phyloP scores from a whole-genome alignment of 495 filamentous ascomycete genomes.

The Lophiotrema nucula region DNA sequence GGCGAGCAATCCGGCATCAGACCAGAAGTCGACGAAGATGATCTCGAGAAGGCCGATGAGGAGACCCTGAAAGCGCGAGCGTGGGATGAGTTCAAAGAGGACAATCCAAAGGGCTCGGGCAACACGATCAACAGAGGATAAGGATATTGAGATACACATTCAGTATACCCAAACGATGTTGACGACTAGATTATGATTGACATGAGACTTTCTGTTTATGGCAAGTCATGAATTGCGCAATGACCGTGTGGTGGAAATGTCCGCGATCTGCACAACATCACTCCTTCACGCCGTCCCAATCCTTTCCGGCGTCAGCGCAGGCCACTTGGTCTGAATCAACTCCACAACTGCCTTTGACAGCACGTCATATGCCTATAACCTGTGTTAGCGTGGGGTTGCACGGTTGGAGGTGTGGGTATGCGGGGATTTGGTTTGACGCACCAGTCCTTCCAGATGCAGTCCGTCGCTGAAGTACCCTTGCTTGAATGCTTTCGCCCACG shows the following conservation, averaged over 20 bases:
- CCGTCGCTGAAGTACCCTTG: constrained; percentile 34
- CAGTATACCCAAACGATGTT: constrained; percentile 2
- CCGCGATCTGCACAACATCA: neutral
- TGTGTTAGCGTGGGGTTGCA: neutral
- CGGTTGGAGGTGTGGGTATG: too few species aligned
- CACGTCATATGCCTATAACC: constrained; percentile 27
- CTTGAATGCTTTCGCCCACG: constrained; percentile 26
- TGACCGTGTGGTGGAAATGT: too few species aligned
- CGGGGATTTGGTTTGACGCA: constrained; percentile 4
- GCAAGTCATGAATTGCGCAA: neutral
- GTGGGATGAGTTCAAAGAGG: constrained; percentile 94
- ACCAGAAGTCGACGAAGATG: constrained; percentile 81
- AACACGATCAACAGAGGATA: constrained; percentile 48
- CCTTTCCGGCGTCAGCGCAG: constrained; percentile 27
- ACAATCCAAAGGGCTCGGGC: constrained; percentile 65
- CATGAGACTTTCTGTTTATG: neutral
- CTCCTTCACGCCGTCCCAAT: constrained; percentile 3
- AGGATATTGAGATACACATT: neutral
- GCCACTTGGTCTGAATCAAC: constrained; percentile 29
- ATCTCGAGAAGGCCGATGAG: constrained; percentile 76
- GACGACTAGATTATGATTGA: too few species aligned
- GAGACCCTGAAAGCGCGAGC: constrained; percentile 90
- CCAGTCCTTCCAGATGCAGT: constrained; percentile 32
- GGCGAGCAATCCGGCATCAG: constrained; percentile 70
- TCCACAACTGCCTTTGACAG: constrained; percentile 22